These are phyloP conservation scores for Aspergillus bridgeri DNA, from an alignment of 495 filamentous ascomycete genomes.

Conservation along the genomic window DNA sequence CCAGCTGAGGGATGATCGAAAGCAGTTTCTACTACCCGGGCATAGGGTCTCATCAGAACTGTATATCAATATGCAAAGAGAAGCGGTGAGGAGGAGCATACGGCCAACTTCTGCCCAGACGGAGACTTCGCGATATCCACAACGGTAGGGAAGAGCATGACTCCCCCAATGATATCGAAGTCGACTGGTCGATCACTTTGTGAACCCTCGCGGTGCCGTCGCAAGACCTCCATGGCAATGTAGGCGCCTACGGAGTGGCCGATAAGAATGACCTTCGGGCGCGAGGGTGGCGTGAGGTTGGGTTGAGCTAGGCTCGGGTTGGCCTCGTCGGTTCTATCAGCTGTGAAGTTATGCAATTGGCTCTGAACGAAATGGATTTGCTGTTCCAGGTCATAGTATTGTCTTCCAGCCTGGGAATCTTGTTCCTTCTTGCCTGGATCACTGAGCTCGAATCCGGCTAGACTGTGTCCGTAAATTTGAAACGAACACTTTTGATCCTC, in stretches of 20 bases:
- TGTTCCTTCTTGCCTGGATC: not conserved
- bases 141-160: constrained; percentile 76
- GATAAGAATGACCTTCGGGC: constrained; percentile 63
- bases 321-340: not conserved
- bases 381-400: constrained; percentile 48
- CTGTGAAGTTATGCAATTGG: constrained; percentile 22
- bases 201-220: constrained; percentile 41
- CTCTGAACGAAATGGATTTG: constrained; percentile 55
- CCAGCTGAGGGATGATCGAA: constrained; percentile 51
- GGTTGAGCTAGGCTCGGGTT: not conserved
- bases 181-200: constrained; percentile 8
- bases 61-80: not conserved
- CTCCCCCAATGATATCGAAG: constrained; percentile 54
- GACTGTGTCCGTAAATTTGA: constrained; percentile 64
- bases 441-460: constrained; percentile 62
- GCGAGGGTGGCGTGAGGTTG: not conserved
- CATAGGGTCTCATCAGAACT: not conserved
- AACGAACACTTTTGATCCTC: constrained; percentile 9
- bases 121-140: constrained; percentile 67
- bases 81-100: constrained; percentile 19
- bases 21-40: constrained; percentile 34
- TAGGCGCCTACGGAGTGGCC: constrained; percentile 82
- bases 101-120: constrained; percentile 55
- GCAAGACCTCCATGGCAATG: constrained; percentile 69
- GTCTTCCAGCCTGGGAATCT: not conserved